Evolutionary conservation across 2,329 filamentous ascomycete genomes (phyloP).

Genomic region (Fusarium sp.): DNA sequence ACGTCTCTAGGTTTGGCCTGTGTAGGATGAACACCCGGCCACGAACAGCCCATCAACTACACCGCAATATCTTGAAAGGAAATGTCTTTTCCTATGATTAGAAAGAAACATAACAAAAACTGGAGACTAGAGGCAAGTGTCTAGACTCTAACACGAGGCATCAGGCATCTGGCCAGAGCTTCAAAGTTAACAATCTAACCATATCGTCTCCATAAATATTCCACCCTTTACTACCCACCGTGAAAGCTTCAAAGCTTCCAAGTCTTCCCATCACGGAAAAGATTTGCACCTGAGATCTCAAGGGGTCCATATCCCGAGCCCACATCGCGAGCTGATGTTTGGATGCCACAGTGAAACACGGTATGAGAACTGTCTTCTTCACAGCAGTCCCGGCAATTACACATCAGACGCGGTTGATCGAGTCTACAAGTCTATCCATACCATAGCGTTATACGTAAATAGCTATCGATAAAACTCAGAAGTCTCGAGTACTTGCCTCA

Average conservation of each 20-base stretch:
- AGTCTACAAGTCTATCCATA: background rate
- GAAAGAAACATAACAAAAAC: slow-evolving; percentile 31
- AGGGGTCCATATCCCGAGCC: slow-evolving; percentile 28
- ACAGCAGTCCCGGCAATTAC: background rate
- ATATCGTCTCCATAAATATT: slow-evolving; percentile 35
- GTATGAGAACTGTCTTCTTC: slow-evolving; percentile 14
- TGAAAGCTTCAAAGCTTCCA: slow-evolving; percentile 30
- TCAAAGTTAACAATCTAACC: slow-evolving; percentile 17
- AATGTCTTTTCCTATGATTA: slow-evolving; percentile 17
- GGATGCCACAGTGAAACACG: slow-evolving; percentile 16
- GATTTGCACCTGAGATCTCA: slow-evolving; percentile 42
- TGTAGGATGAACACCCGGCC: background rate
- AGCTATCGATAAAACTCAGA: background rate
- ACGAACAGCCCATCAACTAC: slow-evolving; percentile 23
- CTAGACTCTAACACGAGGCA: background rate
- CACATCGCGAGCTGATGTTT: slow-evolving; percentile 31
- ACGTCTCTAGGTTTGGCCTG: background rate
- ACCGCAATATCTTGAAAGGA: background rate
- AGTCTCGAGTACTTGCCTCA: background rate
- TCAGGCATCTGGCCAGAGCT: slow-evolving; percentile 21
- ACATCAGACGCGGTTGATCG: background rate
- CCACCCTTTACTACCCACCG: slow-evolving; percentile 23
- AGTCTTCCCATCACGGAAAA: slow-evolving; percentile 37
- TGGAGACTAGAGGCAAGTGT: slow-evolving; percentile 10
- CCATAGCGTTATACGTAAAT: background rate